Conservation (phyloP, 345 rosid species). For the Barbarea vulgaris region DNA sequence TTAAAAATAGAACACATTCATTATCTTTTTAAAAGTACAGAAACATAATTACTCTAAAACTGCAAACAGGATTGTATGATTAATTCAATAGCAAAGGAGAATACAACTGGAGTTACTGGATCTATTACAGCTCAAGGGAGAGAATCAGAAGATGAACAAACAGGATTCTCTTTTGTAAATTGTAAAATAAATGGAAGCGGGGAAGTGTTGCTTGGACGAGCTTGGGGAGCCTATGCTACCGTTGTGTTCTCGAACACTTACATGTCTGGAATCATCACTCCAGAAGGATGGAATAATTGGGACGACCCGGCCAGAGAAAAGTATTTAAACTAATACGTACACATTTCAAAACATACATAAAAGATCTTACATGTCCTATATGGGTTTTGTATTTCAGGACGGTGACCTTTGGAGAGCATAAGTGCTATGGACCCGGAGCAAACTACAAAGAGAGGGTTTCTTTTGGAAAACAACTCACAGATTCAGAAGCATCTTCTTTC, state of each 20-base stretch:
- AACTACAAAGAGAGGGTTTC: slow-evolving; percentile 46
- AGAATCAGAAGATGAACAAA: slow-evolving; percentile 44
- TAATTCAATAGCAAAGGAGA: slow-evolving; percentile 50
- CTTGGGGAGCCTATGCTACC: slow-evolving; percentile 69
- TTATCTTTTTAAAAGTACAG: neutral
- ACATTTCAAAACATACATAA: neutral
- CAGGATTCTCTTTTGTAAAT: slow-evolving; percentile 72
- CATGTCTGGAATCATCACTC: slow-evolving; percentile 58
- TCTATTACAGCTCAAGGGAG: slow-evolving; percentile 63
- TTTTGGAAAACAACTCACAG: slow-evolving; percentile 54
- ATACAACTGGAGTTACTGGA: slow-evolving; percentile 39
- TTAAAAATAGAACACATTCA: neutral
- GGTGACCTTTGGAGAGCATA: slow-evolving; percentile 66
- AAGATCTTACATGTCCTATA: neutral
- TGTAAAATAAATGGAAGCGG: slow-evolving; percentile 63
- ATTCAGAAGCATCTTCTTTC: slow-evolving; percentile 59
- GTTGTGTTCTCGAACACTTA: slow-evolving; percentile 66
- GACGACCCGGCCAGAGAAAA: slow-evolving; percentile 55
- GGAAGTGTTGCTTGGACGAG: slow-evolving; percentile 72
- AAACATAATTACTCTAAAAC: no score
- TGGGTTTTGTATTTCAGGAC: slow-evolving; percentile 49
- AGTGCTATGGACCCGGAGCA: slow-evolving; percentile 69
- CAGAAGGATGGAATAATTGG: slow-evolving; percentile 80
- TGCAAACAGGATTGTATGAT: slow-evolving; percentile 49
- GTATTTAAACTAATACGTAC: neutral